Evolutionary conservation across 2,329 filamentous ascomycete genomes (phyloP).

Genomic region (Fragosphaeria purpurea): DNA sequence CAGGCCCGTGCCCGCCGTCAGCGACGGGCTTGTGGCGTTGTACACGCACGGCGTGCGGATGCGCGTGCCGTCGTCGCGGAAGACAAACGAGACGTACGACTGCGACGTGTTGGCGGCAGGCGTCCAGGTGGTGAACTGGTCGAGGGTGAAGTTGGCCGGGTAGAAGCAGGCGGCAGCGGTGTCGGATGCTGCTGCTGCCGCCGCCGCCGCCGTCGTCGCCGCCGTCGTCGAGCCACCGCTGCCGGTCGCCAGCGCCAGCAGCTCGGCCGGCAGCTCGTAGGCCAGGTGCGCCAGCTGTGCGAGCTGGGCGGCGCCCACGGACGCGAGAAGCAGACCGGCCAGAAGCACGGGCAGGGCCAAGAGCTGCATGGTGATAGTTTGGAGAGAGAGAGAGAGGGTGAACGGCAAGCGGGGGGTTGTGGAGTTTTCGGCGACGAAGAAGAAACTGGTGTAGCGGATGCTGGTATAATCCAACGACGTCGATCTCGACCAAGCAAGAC

Average conservation of each 20-base stretch:
- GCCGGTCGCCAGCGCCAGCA: not conserved
- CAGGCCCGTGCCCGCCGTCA: constrained; percentile 17
- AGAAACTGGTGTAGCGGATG: no score
- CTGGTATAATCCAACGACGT: no score
- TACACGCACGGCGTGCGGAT: constrained; percentile 32
- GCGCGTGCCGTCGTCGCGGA: constrained; percentile 28
- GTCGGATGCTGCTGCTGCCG: not conserved
- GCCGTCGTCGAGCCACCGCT: not conserved
- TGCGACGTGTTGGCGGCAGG: constrained; percentile 23
- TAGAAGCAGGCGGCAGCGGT: constrained; percentile 7
- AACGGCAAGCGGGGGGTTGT: not conserved
- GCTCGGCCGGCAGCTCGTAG: constrained; percentile 7
- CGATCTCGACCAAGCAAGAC: no score
- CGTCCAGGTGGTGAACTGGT: constrained; percentile 23
- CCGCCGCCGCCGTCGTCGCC: no score
- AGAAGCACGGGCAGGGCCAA: not conserved
- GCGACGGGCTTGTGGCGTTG: constrained; percentile 31
- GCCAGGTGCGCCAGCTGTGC: not conserved
- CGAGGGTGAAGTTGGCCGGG: constrained; percentile 26
- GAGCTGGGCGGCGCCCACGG: not conserved
- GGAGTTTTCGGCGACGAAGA: no score
- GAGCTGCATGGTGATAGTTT: not conserved
- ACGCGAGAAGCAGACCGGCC: not conserved
- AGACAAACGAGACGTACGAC: constrained; percentile 28
- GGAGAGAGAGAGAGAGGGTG: not conserved